Evolutionary conservation across 2,329 filamentous ascomycete species (phyloP), one percentile per base, ranked within the genome.

Genomic region (Alternaria triticina): DNA sequence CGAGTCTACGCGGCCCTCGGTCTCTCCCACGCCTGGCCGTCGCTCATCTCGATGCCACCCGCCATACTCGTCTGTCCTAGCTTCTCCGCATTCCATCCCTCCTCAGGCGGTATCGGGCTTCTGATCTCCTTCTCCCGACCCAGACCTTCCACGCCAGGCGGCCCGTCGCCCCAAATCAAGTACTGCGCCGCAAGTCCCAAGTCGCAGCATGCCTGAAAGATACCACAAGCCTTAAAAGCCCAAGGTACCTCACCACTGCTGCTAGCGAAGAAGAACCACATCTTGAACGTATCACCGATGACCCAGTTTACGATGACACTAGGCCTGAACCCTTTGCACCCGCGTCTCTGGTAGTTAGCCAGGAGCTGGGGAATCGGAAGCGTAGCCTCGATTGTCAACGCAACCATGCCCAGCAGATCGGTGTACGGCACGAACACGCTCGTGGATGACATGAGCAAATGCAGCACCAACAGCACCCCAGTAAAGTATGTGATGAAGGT

Each of bases 171-270:
- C 73, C 73, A 79, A 10, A 72, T 60, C 15, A 74, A 85, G 79
- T 92, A 95, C 77, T 96, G 92, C 15, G 90, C 78, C 2, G 91
- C 92, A 49, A 96, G 84, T 67, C 91, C 89, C 52, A 85, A 81
- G 81, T 96, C 92, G 80, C 93, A 95, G 22, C 82, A 83, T 20
- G 91, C 91, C 83, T 96, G 92, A 80, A 96, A 94, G 59, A 93
- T 84, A 68, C 91, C 93, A 75, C 92, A 95, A 20, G 93, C 81
- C 83, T 95, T 95, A 81, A 96, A 96, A 2, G 91, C 88, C 86
- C 86, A 86, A 0, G 92, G 92, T 30, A 96, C 92, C 43, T 74
- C 80, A 5, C 87, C 87, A 1, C 85, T 87, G 1, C 90, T 87
- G 2, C 89, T 91, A 65, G 94, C 91, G 82, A 95, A 96, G 74